Percentiles rank a stretch among this genome's conserved stretches.
These are phyloP conservation scores for Cutaneotrichosporon cyanovorans DNA, from an alignment of 1,284 basidiomycete genomes.

Conservation along the genomic window DNA sequence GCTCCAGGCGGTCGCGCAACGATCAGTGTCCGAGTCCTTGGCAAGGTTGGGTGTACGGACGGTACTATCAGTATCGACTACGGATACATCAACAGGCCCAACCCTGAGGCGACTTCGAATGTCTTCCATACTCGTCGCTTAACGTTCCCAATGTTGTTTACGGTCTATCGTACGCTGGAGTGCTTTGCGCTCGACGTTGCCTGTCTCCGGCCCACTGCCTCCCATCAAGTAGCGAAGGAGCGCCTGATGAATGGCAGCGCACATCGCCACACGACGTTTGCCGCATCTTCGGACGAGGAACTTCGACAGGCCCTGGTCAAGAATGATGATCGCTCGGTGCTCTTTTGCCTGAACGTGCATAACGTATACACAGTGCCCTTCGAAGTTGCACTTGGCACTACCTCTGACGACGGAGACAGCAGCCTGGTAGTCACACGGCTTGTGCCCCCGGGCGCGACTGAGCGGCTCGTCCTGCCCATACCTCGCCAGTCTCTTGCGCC, in stretches of 20 bases:
- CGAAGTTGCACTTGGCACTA: constrained; percentile 66
- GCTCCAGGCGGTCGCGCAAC: constrained; percentile 62
- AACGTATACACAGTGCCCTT: constrained; percentile 86
- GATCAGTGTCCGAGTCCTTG: constrained; percentile 66
- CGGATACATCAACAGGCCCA: constrained; percentile 54
- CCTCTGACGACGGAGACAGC: neutral
- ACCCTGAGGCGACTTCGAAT: constrained; percentile 28
- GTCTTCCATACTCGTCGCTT: constrained; percentile 73
- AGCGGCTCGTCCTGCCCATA: constrained; percentile 69
- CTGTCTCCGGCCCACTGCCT: constrained; percentile 37
- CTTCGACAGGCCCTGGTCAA: constrained; percentile 43
- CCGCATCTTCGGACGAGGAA: constrained; percentile 24
- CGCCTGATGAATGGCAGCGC: constrained; percentile 3
- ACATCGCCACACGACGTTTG: constrained; percentile 3
- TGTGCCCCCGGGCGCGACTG: constrained; percentile 75
- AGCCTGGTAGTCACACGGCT: constrained; percentile 52
- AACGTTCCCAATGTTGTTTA: constrained; percentile 75
- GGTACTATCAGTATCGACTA: constrained; percentile 79
- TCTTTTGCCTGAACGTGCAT: constrained; percentile 75
- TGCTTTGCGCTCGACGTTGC: constrained; percentile 71
- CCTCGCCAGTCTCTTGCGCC: constrained; percentile 58
- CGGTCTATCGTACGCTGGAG: constrained; percentile 87
- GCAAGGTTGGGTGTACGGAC: constrained; percentile 76
- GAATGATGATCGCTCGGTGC: constrained; percentile 62
- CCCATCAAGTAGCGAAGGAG: constrained; percentile 1